These are phyloP conservation scores for Sordaria brevicollis DNA, from an alignment of 495 filamentous ascomycete genomes.

Conservation along the genomic window DNA sequence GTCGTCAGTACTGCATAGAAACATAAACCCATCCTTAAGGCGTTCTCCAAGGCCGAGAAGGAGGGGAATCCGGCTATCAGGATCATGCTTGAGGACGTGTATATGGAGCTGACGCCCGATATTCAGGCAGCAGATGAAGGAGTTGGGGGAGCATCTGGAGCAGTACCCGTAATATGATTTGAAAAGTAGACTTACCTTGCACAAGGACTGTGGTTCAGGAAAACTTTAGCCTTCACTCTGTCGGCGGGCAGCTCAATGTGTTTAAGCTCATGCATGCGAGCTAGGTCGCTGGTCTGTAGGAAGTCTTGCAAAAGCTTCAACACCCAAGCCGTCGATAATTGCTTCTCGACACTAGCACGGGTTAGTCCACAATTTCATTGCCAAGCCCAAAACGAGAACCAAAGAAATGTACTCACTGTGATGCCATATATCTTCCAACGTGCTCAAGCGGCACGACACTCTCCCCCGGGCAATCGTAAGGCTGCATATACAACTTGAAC, in stretches of 20 bases:
- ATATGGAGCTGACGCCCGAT: conserved; percentile 78
- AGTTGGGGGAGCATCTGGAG: conserved; percentile 64
- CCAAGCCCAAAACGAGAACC: too few species aligned
- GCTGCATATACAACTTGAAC: not conserved
- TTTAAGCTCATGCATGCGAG: not conserved
- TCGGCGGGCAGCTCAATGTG: not conserved
- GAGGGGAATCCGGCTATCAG: conserved; percentile 77
- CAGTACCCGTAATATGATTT: conserved; percentile 74
- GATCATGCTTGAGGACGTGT: conserved; percentile 76
- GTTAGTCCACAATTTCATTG: too few species aligned
- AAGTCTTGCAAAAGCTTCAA: not conserved
- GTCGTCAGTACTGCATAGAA: not conserved
- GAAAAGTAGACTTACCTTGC: not conserved
- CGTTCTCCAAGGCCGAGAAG: conserved; percentile 77
- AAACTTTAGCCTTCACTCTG: not conserved
- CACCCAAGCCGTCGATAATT: not conserved
- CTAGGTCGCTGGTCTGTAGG: not conserved
- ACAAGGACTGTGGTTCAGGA: not conserved
- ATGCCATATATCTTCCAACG: not conserved
- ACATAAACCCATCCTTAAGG: conserved; percentile 68
- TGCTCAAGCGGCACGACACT: not conserved
- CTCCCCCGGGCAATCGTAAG: not conserved
- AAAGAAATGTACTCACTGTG: not conserved
- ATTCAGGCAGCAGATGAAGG: conserved; percentile 64
- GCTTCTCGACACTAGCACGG: not conserved